Percentiles rank a stretch among this genome's conserved stretches.
phyloP scores from a whole-genome alignment of 495 filamentous ascomycete genomes.

The Penicillium parvum region DNA sequence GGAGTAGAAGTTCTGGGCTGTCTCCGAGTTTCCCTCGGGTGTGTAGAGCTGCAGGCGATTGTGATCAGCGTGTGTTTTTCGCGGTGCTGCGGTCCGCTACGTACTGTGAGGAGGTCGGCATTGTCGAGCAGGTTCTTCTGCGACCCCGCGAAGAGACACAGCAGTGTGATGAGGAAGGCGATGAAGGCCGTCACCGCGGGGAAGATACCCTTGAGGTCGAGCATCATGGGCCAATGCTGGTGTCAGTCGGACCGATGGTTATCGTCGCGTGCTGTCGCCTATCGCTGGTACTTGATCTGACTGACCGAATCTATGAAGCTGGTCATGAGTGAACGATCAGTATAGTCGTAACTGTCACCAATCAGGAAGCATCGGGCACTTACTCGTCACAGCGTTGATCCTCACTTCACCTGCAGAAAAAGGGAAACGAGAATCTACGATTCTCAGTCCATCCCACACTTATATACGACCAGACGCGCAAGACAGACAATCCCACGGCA shows the following conservation, averaged over 20 bases:
- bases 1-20: conserved; percentile 70
- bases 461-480: background rate
- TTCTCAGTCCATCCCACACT: background rate
- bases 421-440: background rate
- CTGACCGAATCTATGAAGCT: no score
- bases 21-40: conserved; percentile 46
- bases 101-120: conserved; percentile 63
- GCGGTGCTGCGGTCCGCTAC: background rate
- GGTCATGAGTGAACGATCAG: no score
- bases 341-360: no score
- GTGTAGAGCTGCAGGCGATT: conserved; percentile 28
- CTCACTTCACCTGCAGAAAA: background rate
- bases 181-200: conserved; percentile 40
- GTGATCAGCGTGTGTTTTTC: conserved; percentile 22
- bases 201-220: conserved; percentile 17
- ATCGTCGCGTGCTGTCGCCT: no score
- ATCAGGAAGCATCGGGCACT: no score
- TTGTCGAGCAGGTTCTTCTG: conserved; percentile 55
- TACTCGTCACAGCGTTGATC: no score
- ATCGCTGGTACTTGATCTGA: no score
- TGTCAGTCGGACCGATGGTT: background rate
- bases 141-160: conserved; percentile 68
- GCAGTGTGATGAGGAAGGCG: conserved; percentile 62
- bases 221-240: conserved; percentile 2
- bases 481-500: background rate